A percentile compares a stretch with the other conserved stretches of the same genome.
These are phyloP conservation scores for Paratinospora sagittata DNA, from an alignment of 164 flowering plant genomes.

Conservation along the genomic window DNA sequence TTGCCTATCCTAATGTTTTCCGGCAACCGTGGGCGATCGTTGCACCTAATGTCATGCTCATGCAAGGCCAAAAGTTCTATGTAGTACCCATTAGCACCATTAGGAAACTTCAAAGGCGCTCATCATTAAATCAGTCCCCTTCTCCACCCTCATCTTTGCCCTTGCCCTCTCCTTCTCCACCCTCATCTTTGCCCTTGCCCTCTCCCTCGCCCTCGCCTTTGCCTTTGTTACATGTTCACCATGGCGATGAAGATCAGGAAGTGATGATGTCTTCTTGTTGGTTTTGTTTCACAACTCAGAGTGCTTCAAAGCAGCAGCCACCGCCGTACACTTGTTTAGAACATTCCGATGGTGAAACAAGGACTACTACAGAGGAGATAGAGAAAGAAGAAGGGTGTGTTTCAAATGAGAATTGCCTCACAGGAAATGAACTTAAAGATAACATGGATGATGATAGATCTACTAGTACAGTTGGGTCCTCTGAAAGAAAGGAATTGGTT, in stretches of 20 bases:
- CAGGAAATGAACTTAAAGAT: not conserved
- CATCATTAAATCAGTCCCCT: not conserved
- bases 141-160: not conserved
- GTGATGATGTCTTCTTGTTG: constrained; percentile 17
- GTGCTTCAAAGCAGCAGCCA: not conserved
- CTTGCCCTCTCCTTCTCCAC: too few relatives aligned
- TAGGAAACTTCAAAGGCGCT: constrained; percentile 35
- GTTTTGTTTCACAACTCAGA: constrained; percentile 15
- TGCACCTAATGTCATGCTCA: constrained; percentile 39
- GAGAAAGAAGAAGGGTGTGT: constrained; percentile 11
- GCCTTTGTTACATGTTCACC: not conserved
- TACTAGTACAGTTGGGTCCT: constrained; percentile 9
- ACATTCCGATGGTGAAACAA: constrained; percentile 4
- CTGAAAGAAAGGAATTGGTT: constrained; percentile 12
- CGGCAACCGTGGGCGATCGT: constrained; percentile 46
- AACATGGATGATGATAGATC: not conserved
- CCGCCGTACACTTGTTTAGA: constrained; percentile 9
- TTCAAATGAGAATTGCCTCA: constrained; percentile 18
- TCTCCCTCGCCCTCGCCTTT: constrained; percentile 1
- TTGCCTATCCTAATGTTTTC: constrained; percentile 47
- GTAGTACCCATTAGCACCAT: constrained; percentile 51
- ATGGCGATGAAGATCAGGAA: constrained; percentile 1
- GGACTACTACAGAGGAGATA: not conserved
- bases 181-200: too few relatives aligned
- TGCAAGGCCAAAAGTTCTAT: constrained; percentile 46